Conservation (phyloP, 257 asterid species). For the Misopates orontium region DNA sequence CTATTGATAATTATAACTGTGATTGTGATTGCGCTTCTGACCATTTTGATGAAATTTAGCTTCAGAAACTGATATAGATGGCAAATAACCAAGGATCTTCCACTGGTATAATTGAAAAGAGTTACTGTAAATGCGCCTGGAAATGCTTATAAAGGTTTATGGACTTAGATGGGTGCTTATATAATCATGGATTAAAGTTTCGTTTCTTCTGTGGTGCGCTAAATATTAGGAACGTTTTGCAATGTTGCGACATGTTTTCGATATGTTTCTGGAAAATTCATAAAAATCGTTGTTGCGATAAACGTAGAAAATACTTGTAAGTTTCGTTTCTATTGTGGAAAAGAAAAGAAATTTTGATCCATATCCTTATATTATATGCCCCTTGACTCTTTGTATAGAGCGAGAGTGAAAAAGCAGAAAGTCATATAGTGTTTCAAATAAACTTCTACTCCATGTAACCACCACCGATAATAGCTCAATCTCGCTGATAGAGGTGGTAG, state of each 20-base stretch:
- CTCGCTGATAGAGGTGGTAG: constrained; percentile 4
- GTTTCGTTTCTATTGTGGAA: too few relatives aligned
- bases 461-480: neutral
- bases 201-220: too few relatives aligned
- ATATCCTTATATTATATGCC: too few relatives aligned
- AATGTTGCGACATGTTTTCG: too few relatives aligned
- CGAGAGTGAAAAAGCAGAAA: neutral
- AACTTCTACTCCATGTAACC: neutral
- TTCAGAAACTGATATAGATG: neutral
- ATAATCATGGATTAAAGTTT: too few relatives aligned
- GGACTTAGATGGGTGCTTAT: too few relatives aligned
- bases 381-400: neutral
- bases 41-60: neutral
- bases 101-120: neutral
- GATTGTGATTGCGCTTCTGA: neutral
- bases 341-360: too few relatives aligned
- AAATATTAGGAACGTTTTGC: too few relatives aligned
- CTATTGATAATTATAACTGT: neutral
- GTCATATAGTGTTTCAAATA: neutral
- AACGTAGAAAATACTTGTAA: too few relatives aligned
- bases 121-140: neutral
- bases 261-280: too few relatives aligned
- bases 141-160: too few relatives aligned
- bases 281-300: too few relatives aligned
- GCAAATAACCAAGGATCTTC: neutral